phyloP scores from a whole-genome alignment of 768 basidiomycete species.

The Butyriboletus loyo region DNA sequence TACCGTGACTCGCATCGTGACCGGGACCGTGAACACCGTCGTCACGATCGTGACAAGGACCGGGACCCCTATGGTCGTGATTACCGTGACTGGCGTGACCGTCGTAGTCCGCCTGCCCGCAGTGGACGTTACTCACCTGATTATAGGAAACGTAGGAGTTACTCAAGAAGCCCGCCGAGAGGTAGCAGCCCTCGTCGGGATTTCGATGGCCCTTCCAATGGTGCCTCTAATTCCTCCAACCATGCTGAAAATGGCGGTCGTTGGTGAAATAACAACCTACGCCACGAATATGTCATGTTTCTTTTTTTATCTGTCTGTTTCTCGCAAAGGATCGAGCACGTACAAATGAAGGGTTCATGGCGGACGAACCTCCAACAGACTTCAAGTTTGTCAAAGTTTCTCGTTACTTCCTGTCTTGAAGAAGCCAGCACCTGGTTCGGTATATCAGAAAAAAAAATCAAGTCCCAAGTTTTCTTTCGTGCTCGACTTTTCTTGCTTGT shows the following conservation, averaged over 20 bases:
- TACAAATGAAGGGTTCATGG: conserved; percentile 42
- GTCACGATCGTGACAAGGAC: conserved; percentile 45
- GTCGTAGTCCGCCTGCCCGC: conserved; percentile 69
- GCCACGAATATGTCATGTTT: conserved; percentile 23
- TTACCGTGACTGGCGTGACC: conserved; percentile 73
- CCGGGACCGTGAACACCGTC: conserved; percentile 42
- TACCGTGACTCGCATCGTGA: conserved; percentile 47
- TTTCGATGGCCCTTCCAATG: conserved; percentile 44
- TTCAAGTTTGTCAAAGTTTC: conserved; percentile 52
- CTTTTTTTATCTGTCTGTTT: conserved; percentile 27
- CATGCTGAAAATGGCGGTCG: conserved; percentile 46
- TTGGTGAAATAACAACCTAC: conserved; percentile 50
- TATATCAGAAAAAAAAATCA: conserved; percentile 54
- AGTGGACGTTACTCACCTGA: conserved; percentile 75
- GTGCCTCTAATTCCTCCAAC: conserved; percentile 34
- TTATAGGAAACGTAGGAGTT: conserved; percentile 70
- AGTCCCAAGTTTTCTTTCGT: conserved; percentile 66
- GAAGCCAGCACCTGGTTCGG: conserved; percentile 47
- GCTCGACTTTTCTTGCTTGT: conserved; percentile 52
- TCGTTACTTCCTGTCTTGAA: conserved; percentile 48
- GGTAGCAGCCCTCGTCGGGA: conserved; percentile 59
- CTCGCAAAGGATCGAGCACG: conserved; percentile 41
- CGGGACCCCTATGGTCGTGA: conserved; percentile 69
- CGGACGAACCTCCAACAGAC: conserved; percentile 35
- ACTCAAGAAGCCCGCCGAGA: conserved; percentile 76